These are phyloP conservation scores for Neospora caninum DNA, from an alignment of 169 alveolate species.

Conservation along the genomic window DNA sequence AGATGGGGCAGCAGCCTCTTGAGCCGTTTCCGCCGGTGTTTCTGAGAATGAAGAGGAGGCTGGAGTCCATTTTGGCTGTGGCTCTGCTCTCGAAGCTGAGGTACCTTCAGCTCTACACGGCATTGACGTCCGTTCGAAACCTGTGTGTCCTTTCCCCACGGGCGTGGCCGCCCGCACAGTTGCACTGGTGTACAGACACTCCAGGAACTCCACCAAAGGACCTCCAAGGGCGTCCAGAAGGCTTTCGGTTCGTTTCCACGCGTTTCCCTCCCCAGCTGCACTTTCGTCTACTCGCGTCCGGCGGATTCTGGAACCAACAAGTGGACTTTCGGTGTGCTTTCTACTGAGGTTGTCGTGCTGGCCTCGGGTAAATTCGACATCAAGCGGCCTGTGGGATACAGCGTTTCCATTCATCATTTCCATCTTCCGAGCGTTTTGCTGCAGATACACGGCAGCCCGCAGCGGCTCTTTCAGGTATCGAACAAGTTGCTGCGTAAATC, in stretches of 20 bases:
- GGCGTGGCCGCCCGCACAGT: neutral
- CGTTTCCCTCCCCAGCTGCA: too few species aligned
- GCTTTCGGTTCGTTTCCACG: neutral
- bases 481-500: neutral
- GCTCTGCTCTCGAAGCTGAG: too few species aligned
- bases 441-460: neutral
- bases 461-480: neutral
- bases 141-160: neutral
- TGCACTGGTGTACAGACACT: neutral
- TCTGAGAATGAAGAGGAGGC: neutral
- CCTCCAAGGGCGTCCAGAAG: neutral
- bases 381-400: neutral
- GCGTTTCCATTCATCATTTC: neutral
- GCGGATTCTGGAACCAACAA: too few species aligned
- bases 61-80: too few species aligned
- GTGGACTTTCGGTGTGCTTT: too few species aligned
- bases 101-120: too few species aligned
- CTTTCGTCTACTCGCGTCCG: too few species aligned
- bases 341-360: too few species aligned
- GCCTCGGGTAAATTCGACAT: too few species aligned
- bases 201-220: neutral
- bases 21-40: neutral
- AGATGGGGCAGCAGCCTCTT: neutral
- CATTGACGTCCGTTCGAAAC: too few species aligned
- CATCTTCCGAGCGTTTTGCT: neutral